Base-by-base conservation (phyloP, 495 filamentous ascomycete species). In the Parathielavia hyrcaniae region DNA sequence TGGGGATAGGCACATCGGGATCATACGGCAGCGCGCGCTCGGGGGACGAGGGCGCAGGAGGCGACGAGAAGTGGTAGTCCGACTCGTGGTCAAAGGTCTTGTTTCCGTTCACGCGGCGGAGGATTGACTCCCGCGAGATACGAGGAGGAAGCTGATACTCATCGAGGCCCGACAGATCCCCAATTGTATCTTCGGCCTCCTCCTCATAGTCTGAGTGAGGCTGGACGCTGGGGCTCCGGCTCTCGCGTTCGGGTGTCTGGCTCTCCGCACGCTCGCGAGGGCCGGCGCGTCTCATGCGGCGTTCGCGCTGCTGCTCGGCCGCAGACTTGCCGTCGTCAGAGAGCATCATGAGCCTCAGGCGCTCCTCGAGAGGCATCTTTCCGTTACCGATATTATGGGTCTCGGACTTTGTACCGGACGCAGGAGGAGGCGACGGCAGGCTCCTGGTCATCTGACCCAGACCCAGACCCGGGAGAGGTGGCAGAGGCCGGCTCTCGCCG, bases 121-220 rank as follows among this genome's bases (percentile, higher is more conserved):
- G 73, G 56, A 97, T 97, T 0, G 91, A 95, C 66, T 97, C 93
- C 20, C 93, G 81, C 36, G 93, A 97, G 65, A 96, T 92, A 30
- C 85, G 86, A 14, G 88, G 88, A 34, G 86, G 81, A 0, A 85
- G 71, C 51, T 86, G 78, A 55, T 84, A 85, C 35, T 83, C 80
- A 14, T 76, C 80, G 23, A 83, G 68, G 10, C 69, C 70, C 1
- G 78, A 78, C 26, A 81, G 67, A 56, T 82, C 81, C 41, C 76
- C 80, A 40, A 82, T 60, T 16, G 73, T 78, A 52, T 83, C 80
- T 23, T 79, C 75, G 39, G 72, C 75, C 48, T 79, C 75, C 41
- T 73, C 74, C 48, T 79, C 73, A 22, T 64, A 58, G 2, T 53
- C 63, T 20, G 60, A 63, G 12, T 67, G 62, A 12, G 66, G 49